A percentile compares a stretch with the other conserved stretches of the same genome.
Evolutionary conservation across 352 stramenopile species (phyloP).

Genomic region (Pythium volutum): DNA sequence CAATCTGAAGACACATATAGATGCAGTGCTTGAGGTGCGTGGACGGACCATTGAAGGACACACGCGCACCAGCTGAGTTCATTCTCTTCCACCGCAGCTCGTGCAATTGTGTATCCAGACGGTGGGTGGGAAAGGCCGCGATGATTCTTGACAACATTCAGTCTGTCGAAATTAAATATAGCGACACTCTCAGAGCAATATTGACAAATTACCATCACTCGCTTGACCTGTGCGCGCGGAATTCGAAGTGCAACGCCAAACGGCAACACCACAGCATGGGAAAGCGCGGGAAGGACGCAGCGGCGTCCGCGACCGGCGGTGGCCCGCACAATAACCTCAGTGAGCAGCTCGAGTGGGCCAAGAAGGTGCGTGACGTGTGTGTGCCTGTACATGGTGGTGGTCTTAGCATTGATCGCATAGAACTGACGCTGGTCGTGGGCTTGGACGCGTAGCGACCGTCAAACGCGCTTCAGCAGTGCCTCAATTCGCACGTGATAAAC

Average conservation of each 20-base stretch:
- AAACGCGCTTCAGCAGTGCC: slow-evolving; percentile 62
- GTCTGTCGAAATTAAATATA: slow-evolving; percentile 12
- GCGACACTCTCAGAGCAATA: not conserved
- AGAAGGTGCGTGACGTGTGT: slow-evolving; percentile 32
- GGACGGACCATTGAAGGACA: too few relatives aligned
- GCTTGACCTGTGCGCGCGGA: slow-evolving; percentile 10
- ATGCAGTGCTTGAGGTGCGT: slow-evolving; percentile 50
- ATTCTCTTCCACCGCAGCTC: slow-evolving; percentile 12
- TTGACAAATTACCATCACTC: slow-evolving; percentile 23
- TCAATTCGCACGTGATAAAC: slow-evolving; percentile 79
- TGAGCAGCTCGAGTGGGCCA: slow-evolving; percentile 62
- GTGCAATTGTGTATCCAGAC: slow-evolving; percentile 24
- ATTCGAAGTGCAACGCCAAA: slow-evolving; percentile 23
- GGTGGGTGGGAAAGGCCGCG: not conserved
- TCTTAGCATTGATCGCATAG: not conserved
- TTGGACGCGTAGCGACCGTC: slow-evolving; percentile 27
- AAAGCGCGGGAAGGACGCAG: slow-evolving; percentile 13
- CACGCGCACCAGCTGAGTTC: too few relatives aligned
- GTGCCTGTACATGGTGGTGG: not conserved
- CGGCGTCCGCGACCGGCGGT: slow-evolving; percentile 3
- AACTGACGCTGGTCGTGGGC: not conserved
- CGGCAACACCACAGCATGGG: slow-evolving; percentile 10
- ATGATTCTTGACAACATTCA: slow-evolving; percentile 4
- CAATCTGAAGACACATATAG: slow-evolving; percentile 47
- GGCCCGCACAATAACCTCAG: slow-evolving; percentile 43